Conservation (phyloP, 2,329 filamentous ascomycete genomes). For the Lachnellula willkommii region DNA sequence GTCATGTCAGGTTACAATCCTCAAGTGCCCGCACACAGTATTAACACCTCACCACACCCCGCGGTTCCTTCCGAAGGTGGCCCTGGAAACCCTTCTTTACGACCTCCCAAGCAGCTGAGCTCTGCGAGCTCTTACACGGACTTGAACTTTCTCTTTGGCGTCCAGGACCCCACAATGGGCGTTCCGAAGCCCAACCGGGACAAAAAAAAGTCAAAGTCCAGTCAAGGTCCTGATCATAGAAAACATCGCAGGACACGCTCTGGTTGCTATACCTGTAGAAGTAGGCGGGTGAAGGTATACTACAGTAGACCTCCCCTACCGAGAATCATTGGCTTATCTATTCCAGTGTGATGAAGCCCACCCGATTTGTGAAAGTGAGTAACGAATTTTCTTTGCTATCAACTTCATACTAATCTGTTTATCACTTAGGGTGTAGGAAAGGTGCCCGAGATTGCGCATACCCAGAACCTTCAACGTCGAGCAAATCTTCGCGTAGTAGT, state of each 20-base stretch:
- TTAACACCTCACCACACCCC: slow-evolving; percentile 1
- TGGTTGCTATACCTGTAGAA: slow-evolving; percentile 88
- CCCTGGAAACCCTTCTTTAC: slow-evolving; percentile 3
- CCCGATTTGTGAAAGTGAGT: slow-evolving; percentile 74
- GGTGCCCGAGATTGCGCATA: slow-evolving; percentile 88
- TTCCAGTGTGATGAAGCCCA: slow-evolving; percentile 83
- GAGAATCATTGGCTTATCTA: slow-evolving; percentile 22
- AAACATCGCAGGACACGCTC: slow-evolving; percentile 92
- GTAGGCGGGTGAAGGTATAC: slow-evolving; percentile 73
- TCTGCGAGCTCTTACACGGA: slow-evolving; percentile 28
- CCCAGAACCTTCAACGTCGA: slow-evolving; percentile 58
- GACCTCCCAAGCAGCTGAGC: slow-evolving; percentile 17
- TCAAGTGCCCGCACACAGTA: slow-evolving; percentile 8
- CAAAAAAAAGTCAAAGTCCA: slow-evolving; percentile 22
- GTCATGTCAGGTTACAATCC: slow-evolving; percentile 13
- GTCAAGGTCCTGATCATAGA: slow-evolving; percentile 41
- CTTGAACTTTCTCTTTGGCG: slow-evolving; percentile 28
- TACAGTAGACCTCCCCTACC: background rate
- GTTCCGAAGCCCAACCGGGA: slow-evolving; percentile 25
- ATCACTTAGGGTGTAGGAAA: slow-evolving; percentile 71
- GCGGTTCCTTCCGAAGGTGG: slow-evolving; percentile 5
- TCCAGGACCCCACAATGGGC: slow-evolving; percentile 27
- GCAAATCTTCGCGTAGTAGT: slow-evolving; percentile 20
- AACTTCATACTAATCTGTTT: slow-evolving; percentile 20
- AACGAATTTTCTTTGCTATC: background rate